Evolutionary conservation across 140 eudicot species (phyloP).

Genomic region (Oenanthe javanica): DNA sequence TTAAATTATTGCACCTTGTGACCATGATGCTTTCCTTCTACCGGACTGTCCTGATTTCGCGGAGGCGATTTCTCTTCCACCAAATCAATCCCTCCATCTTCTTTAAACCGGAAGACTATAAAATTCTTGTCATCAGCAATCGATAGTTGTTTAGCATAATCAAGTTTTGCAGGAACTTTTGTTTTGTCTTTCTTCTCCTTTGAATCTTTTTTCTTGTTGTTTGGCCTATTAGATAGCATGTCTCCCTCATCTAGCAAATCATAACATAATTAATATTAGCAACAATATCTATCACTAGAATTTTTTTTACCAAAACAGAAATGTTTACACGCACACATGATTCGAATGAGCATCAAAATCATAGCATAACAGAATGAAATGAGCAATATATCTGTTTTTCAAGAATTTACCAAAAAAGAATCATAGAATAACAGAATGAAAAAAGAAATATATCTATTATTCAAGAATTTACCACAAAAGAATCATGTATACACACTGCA

Average conservation of each 20-base stretch:
- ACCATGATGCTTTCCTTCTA: neutral
- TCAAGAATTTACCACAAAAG: neutral
- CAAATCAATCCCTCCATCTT: conserved; percentile 36
- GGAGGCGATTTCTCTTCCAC: conserved; percentile 25
- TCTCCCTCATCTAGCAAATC: conserved; percentile 12
- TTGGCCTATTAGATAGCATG: neutral
- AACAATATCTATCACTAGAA: neutral
- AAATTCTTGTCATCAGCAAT: conserved; percentile 49
- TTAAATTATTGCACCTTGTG: neutral
- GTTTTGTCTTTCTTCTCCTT: neutral
- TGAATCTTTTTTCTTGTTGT: neutral
- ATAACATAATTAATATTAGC: neutral
- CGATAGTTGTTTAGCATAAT: conserved; percentile 32
- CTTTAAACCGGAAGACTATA: conserved; percentile 57
- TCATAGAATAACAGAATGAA: neutral
- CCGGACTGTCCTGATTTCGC: neutral
- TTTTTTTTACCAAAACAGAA: neutral
- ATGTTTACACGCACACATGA: too few relatives aligned
- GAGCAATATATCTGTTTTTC: too few relatives aligned
- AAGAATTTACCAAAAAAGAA: neutral
- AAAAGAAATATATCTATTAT: too few relatives aligned
- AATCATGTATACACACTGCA: neutral
- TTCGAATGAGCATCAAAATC: neutral
- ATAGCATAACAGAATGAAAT: neutral
- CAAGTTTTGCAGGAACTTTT: neutral